Evolutionary conservation across 106 monocot species (phyloP), one percentile per base, ranked within the genome.

Genomic region (Allium fistulosum): DNA sequence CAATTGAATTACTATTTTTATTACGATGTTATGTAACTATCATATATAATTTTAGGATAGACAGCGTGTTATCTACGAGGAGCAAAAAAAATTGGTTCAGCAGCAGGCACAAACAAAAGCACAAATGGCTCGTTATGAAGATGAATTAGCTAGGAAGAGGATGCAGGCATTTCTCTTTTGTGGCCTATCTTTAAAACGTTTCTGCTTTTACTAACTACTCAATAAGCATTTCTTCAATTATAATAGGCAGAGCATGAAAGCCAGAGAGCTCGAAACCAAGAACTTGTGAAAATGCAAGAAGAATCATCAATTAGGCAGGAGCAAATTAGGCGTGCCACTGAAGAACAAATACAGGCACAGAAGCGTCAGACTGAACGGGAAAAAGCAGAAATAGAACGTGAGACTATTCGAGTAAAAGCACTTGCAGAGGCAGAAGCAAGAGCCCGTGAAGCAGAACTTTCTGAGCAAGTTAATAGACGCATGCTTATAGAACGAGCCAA

Each of bases 241-340:
- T 65, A 53, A 9, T 66, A 88, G 90, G 91, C 86, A 57, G 95
- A 96, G 45, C 87, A 96, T 80, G 95, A 96, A 79, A 84, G 77
- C 63, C 91, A 96, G 74, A 83, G 95, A 79, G 69, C 64, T 17
- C 91, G 95, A 76, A 96, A 96, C 70, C 95, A 91, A 61, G 95
- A 96, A 55, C 81, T 96, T 61, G 95, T 96, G 52, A 96, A 88
- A 67, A 91, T 96, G 86, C 95, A 96, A 82, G 95, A 96, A 80
- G 95, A 96, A 59, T 96, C 95, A 26, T 79, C 88, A 11, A 78
- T 92, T 48, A 83, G 85, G 52, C 86, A 81, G 74, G 95, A 96
- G 55, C 88, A 96, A 69, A 84, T 83, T 68, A 78, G 95, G 6
- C 91, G 88, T 65, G 82, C 83, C 47, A 96, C 83, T 56, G 95